Evolutionary conservation across 805 yeast genomes (phyloP), one percentile per base, ranked within the genome.

Genomic region (Suhomyces tanzawaensis): DNA sequence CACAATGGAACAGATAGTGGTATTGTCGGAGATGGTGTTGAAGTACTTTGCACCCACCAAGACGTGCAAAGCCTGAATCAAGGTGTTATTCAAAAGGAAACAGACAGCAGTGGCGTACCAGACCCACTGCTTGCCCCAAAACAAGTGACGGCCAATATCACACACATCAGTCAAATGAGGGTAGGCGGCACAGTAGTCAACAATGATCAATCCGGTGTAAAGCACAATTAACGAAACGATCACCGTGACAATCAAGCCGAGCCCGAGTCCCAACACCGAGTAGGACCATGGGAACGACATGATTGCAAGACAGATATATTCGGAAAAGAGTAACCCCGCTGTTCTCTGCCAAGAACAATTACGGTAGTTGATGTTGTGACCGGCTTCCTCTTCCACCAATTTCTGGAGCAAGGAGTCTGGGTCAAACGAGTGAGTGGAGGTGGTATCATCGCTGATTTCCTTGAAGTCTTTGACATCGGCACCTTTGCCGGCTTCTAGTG

Each of bases 241-340:
- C 1, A 68, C 67, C 0, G 82, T 78, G 34, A 77, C 49, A 19
- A 78, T 72, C 19, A 78, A 58, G 1, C 83, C 84, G 1, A 82
- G 81, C 2, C 77, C 72, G 7, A 78, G 55, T 0, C 84, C 84
- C 14, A 78, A 57, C 3, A 77, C 77, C 3, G 82, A 75, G 47
- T 74, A 78, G 8, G 81, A 74, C 81, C 82, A 76, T 0, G 84
- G 84, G 52, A 78, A 78, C n/a, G 81, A 74, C 78, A 78, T 69
- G 41, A 77, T 76, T 11, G 83, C 83, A 43, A 78, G 62, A 47
- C 82, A 79, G 22, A 77, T 76, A 53, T 78, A 78, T 52, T 78
- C 83, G 1, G 79, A 72, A 44, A 78, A 74, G 36, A 78, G 58
- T 28, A 78, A 62, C n/a, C 79, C 81, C 1, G 82, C 79, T 0